Evolutionary conservation across 2,329 filamentous ascomycete species (phyloP).

Genomic region (Clarireedia paspali): DNA sequence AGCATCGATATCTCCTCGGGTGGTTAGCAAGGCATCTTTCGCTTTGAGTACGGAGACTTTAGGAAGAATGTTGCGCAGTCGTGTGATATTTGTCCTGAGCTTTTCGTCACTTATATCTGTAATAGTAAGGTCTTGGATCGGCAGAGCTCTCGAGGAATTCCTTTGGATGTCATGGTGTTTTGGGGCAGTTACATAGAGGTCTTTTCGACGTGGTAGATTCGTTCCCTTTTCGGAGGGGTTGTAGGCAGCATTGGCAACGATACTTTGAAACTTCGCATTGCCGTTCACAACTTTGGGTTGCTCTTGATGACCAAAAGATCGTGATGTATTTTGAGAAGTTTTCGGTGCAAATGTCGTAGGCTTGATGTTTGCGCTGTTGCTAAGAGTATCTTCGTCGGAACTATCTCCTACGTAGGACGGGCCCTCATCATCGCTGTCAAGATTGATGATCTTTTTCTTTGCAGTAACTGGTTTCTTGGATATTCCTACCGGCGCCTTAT

Average conservation of each 20-base stretch:
- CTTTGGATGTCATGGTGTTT: constrained; percentile 24
- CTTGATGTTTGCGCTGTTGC: constrained; percentile 48
- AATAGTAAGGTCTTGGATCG: constrained; percentile 37
- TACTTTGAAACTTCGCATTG: constrained; percentile 32
- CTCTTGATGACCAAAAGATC: constrained; percentile 28
- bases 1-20: constrained; percentile 46
- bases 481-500: constrained; percentile 42
- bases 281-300: constrained; percentile 32
- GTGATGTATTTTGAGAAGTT: constrained; percentile 28
- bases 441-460: constrained; percentile 33
- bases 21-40: constrained; percentile 40
- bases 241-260: constrained; percentile 20
- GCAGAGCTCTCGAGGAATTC: constrained; percentile 37
- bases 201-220: neutral
- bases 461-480: constrained; percentile 34
- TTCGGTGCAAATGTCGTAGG: constrained; percentile 45
- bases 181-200: neutral
- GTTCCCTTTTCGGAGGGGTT: constrained; percentile 8
- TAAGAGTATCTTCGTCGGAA: constrained; percentile 51
- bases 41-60: constrained; percentile 38
- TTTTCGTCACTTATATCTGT: constrained; percentile 43
- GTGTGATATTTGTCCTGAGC: constrained; percentile 41
- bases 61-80: constrained; percentile 42
- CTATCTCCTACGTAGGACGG: constrained; percentile 54
- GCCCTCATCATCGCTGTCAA: constrained; percentile 47